Percentiles rank a stretch among this genome's conserved stretches.
phyloP scores from a whole-genome alignment of 2,329 filamentous ascomycete genomes.

The Zymoseptoria tritici region DNA sequence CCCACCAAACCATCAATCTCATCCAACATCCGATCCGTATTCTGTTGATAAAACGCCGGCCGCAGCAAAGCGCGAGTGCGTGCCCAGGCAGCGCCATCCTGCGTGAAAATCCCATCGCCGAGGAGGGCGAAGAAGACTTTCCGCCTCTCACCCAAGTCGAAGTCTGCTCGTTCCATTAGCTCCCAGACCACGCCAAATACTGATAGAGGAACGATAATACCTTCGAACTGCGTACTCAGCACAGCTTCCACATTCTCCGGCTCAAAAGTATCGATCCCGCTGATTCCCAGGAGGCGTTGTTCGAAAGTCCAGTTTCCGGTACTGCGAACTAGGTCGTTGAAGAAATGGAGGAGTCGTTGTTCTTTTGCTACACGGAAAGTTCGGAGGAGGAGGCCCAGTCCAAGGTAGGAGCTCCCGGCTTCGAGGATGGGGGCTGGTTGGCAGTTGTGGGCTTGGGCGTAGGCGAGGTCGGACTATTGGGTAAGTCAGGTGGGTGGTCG shows the following conservation, averaged over 20 bases:
- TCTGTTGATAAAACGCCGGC: constrained; percentile 1
- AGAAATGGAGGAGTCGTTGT: background rate
- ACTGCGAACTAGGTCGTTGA: background rate
- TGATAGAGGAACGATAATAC: background rate
- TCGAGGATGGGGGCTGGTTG: background rate
- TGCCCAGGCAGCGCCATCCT: constrained; percentile 3
- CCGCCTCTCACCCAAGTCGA: background rate
- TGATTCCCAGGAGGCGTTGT: background rate
- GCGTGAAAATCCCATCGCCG: constrained; percentile 1
- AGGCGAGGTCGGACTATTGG: background rate
- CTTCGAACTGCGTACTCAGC: constrained; percentile 2
- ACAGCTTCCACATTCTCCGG: constrained; percentile 4
- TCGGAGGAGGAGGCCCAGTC: constrained; percentile 1
- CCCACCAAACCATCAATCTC: background rate
- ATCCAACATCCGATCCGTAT: constrained; percentile 1
- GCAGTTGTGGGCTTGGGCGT: background rate
- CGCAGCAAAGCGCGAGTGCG: constrained; percentile 4
- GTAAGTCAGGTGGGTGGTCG: background rate
- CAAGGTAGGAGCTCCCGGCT: background rate
- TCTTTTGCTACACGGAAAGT: background rate
- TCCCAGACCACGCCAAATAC: background rate
- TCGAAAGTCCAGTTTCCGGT: constrained; percentile 2
- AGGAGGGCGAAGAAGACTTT: background rate
- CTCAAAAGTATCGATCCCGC: constrained; percentile 1
- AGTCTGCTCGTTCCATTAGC: background rate